These are phyloP conservation scores for Scytalidium sp. DNA, from an alignment of 2,329 filamentous ascomycete species.

Conservation along the genomic window DNA sequence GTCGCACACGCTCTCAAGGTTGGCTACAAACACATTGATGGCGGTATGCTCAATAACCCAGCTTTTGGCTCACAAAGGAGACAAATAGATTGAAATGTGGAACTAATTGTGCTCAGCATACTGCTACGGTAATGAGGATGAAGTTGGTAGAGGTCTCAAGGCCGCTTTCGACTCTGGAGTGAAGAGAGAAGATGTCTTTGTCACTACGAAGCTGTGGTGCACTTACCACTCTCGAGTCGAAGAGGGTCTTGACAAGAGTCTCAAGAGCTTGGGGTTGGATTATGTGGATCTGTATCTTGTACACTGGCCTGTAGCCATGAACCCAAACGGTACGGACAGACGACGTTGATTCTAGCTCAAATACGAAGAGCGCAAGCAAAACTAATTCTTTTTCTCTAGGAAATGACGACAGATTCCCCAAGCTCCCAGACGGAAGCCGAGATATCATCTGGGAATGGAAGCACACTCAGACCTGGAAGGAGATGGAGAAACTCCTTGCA, in stretches of 20 bases:
- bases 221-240: conserved; percentile 34
- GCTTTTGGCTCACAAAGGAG: too few relatives aligned
- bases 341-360: neutral
- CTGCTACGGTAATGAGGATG: conserved; percentile 39
- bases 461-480: conserved; percentile 42
- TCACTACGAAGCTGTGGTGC: conserved; percentile 37
- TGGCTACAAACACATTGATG: conserved; percentile 53
- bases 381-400: conserved; percentile 34
- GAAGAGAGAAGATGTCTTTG: conserved; percentile 31
- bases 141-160: conserved; percentile 39
- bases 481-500: conserved; percentile 64
- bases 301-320: conserved; percentile 59
- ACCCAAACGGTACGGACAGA: conserved; percentile 57
- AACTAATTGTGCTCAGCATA: conserved; percentile 30
- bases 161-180: conserved; percentile 52
- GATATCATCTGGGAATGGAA: conserved; percentile 21
- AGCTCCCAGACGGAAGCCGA: conserved; percentile 59
- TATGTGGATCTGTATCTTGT: conserved; percentile 52
- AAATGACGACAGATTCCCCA: conserved; percentile 73
- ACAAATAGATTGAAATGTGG: too few relatives aligned
- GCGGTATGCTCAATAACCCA: neutral
- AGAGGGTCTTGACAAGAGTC: conserved; percentile 63
- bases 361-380: conserved; percentile 12
- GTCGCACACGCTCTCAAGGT: conserved; percentile 36
- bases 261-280: conserved; percentile 46